Base-by-base conservation (phyloP, 75 land plant species). In the Pinus tabuliformis region DNA sequence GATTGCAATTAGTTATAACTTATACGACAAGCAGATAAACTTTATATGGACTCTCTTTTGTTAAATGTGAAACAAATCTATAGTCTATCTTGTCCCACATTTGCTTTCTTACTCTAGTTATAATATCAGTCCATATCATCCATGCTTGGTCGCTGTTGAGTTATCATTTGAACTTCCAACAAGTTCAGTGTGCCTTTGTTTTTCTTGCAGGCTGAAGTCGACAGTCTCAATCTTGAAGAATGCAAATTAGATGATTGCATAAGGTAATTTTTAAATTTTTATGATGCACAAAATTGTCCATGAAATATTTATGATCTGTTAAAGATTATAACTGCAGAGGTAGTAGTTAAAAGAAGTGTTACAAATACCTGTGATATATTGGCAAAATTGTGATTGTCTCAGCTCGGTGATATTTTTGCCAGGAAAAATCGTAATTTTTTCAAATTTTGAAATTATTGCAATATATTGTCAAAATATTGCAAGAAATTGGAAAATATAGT, bases 131-230 rank as follows among this genome's bases (percentile, higher is more conserved):
- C 64, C 28, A 28, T 62, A 62, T 62, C 36, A 62, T 62, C 26
- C 64, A 12, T 62, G 30, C 13, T 24, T 62, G 14, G 64, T 36
- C 17, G 24, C 3, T 33, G 78, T 8, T 75, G 20, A 33, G 21
- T 60, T 16, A 62, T 76, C 30, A 37, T 76, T 28, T 66, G 30
- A 76, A 39, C 18, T 11, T 24, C 28, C 6, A 21, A 22, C 15
- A 62, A 62, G 24, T 62, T 28, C 11, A 62, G 24, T 62, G 14
- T 62, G 4, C 13, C 64, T 62, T 62, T 26, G 15, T 11, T 62
- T 28, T 24, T 62, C 64, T 62, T 68, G 72, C 82, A 93, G 96
- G 88, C 80, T 70, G 91, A 94, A 75, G 79, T 86, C 79, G 88
- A 90, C 76, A 63, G 76, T 7, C 75, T 92, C 62, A 76, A 78